Conservation (phyloP, 148 eudicot species). For the Fagopyrum tataricum region DNA sequence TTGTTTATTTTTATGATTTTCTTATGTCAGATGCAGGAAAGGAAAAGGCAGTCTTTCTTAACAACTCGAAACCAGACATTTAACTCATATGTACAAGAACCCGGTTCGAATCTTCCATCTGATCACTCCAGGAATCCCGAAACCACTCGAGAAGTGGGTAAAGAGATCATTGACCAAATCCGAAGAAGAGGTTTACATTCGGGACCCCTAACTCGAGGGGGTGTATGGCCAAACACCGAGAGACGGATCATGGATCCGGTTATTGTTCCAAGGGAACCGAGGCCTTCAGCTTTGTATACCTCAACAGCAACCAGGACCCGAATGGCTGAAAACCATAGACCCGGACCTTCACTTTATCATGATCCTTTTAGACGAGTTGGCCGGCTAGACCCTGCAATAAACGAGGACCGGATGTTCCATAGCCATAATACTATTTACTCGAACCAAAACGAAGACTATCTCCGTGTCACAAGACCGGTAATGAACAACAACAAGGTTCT, state of each 20-base stretch:
- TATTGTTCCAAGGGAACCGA: slow-evolving; percentile 23
- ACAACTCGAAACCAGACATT: slow-evolving; percentile 33
- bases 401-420: not conserved
- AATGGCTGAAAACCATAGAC: slow-evolving; percentile 11
- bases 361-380: not conserved
- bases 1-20: not conserved
- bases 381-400: not conserved
- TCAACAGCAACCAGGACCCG: slow-evolving; percentile 12
- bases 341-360: slow-evolving; percentile 12
- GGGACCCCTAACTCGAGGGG: slow-evolving; percentile 57
- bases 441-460: not conserved
- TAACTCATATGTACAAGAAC: slow-evolving; percentile 34
- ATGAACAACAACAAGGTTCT: not conserved
- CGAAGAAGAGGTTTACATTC: slow-evolving; percentile 35
- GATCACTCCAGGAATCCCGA: slow-evolving; percentile 30
- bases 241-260: slow-evolving; percentile 1
- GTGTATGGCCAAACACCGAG: slow-evolving; percentile 34
- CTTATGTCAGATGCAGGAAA: slow-evolving; percentile 32
- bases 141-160: slow-evolving; percentile 32
- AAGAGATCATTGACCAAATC: slow-evolving; percentile 26
- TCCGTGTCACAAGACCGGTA: not conserved
- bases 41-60: slow-evolving; percentile 26
- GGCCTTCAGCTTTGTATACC: slow-evolving; percentile 24
- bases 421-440: not conserved
- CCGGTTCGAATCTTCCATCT: slow-evolving; percentile 29